phyloP scores from a whole-genome alignment of 2,329 filamentous ascomycete species.

The Talaromyces sp. region DNA sequence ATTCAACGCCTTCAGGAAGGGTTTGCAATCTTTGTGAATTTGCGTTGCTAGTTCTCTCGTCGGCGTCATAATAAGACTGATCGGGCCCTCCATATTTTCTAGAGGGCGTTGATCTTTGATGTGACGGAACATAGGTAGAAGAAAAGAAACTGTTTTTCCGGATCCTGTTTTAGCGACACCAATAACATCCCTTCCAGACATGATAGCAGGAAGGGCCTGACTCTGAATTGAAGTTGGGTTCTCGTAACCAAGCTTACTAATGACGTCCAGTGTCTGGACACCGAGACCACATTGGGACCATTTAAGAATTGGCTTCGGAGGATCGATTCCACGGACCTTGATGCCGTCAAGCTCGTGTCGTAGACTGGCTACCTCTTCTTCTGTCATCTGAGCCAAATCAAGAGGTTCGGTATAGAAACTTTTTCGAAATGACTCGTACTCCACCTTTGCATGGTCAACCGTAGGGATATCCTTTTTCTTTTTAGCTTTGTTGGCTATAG shows the following conservation, averaged over 20 bases:
- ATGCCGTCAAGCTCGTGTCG: constrained; percentile 90
- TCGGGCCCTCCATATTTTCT: constrained; percentile 77
- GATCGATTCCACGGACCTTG: constrained; percentile 81
- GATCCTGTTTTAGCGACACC: constrained; percentile 97
- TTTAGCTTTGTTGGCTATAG: constrained; percentile 55
- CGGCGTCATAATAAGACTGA: constrained; percentile 85
- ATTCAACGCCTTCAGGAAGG: constrained; percentile 80
- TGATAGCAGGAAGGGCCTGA: constrained; percentile 89
- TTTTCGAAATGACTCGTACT: constrained; percentile 82
- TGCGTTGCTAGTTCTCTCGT: constrained; percentile 91
- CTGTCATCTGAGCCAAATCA: constrained; percentile 75
- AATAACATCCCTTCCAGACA: constrained; percentile 93
- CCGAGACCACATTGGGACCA: constrained; percentile 95
- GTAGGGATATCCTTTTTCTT: constrained; percentile 96
- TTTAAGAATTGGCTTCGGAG: constrained; percentile 90
- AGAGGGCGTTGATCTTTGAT: constrained; percentile 88
- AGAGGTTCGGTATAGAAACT: constrained; percentile 90
- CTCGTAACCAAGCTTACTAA: constrained; percentile 75
- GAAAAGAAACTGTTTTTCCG: constrained; percentile 92
- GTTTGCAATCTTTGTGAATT: constrained; percentile 90
- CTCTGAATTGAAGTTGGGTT: constrained; percentile 90
- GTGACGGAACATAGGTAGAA: constrained; percentile 95
- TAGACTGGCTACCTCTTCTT: constrained; percentile 75
- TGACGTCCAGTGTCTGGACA: constrained; percentile 78
- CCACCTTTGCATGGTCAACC: constrained; percentile 79